These are phyloP conservation scores for Saccharomycopsis fibuligera DNA, from an alignment of 805 yeast genomes.

Conservation along the genomic window DNA sequence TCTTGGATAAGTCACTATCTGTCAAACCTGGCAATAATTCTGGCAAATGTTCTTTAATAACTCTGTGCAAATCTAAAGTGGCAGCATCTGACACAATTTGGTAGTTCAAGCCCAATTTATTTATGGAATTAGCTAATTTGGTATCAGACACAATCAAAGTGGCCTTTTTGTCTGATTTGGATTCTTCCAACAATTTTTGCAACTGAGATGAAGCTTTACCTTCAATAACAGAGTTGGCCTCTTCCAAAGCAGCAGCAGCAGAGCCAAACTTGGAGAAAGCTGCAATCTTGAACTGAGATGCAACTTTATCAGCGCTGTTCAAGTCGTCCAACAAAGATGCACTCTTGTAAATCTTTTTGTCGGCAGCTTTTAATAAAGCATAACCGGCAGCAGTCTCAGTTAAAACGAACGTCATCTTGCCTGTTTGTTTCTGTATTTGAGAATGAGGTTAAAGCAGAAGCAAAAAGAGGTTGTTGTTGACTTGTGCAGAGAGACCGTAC, in stretches of 20 bases:
- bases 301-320: slow-evolving; percentile 75
- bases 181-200: slow-evolving; percentile 66
- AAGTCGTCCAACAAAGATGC: slow-evolving; percentile 67
- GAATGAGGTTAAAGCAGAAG: too few relatives aligned
- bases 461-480: not conserved
- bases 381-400: slow-evolving; percentile 99
- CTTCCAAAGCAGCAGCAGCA: slow-evolving; percentile 95
- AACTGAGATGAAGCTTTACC: slow-evolving; percentile 89
- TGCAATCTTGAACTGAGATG: slow-evolving; percentile 86
- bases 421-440: not conserved
- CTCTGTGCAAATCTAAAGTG: slow-evolving; percentile 89
- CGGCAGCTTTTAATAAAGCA: slow-evolving; percentile 94
- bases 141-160: slow-evolving; percentile 90
- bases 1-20: slow-evolving; percentile 77
- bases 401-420: slow-evolving; percentile 72
- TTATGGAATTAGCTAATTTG: slow-evolving; percentile 92
- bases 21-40: slow-evolving; percentile 90
- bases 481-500: not conserved
- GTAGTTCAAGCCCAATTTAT: slow-evolving; percentile 84
- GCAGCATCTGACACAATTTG: slow-evolving; percentile 92
- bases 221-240: slow-evolving; percentile 85
- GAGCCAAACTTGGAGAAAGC: slow-evolving; percentile 92
- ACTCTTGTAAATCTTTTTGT: slow-evolving; percentile 92
- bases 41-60: slow-evolving; percentile 90
- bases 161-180: slow-evolving; percentile 75